Percentiles rank a stretch among this genome's conserved stretches.
Conservation (phyloP, 495 filamentous ascomycete species). For the Articulospora tetracladia region DNA sequence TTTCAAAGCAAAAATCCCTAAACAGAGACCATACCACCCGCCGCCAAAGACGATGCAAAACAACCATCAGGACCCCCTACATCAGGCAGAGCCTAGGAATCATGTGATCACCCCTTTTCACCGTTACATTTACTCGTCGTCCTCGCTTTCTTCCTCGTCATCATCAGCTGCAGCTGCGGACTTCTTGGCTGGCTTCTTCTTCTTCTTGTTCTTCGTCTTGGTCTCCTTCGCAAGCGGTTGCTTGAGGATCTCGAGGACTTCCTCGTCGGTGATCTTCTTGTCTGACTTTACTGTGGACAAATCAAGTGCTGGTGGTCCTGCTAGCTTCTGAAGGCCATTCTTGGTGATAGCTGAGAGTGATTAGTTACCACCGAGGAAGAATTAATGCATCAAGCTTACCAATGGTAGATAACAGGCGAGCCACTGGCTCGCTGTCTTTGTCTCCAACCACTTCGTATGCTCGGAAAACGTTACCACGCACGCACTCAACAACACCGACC, state of each 20-base stretch:
- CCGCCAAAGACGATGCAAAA: background rate
- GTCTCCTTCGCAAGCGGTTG: constrained; percentile 68
- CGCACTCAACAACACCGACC: constrained; percentile 93
- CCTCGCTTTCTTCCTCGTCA: constrained; percentile 46
- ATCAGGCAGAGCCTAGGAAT: too few relatives aligned
- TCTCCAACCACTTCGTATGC: constrained; percentile 95
- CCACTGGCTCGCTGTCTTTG: constrained; percentile 79
- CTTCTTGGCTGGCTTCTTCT: constrained; percentile 32
- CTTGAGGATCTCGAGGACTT: constrained; percentile 89
- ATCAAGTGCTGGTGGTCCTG: constrained; percentile 68
- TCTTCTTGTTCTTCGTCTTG: constrained; percentile 83
- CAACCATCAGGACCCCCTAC: too few relatives aligned
- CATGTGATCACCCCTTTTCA: background rate
- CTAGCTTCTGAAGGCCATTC: constrained; percentile 85
- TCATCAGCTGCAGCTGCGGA: constrained; percentile 39
- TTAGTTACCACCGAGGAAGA: constrained; percentile 18
- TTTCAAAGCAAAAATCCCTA: too few relatives aligned
- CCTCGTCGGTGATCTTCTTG: constrained; percentile 96
- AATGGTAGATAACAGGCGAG: constrained; percentile 82
- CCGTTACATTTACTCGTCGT: constrained; percentile 45
- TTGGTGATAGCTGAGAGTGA: constrained; percentile 82
- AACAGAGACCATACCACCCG: background rate
- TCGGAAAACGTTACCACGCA: constrained; percentile 82
- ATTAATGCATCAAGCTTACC: constrained; percentile 53
- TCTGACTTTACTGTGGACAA: constrained; percentile 80